A percentile compares a stretch with the other conserved stretches of the same genome.
These are phyloP conservation scores for Sphaerobolus stellatus DNA, from an alignment of 1,284 basidiomycete species.

Conservation along the genomic window DNA sequence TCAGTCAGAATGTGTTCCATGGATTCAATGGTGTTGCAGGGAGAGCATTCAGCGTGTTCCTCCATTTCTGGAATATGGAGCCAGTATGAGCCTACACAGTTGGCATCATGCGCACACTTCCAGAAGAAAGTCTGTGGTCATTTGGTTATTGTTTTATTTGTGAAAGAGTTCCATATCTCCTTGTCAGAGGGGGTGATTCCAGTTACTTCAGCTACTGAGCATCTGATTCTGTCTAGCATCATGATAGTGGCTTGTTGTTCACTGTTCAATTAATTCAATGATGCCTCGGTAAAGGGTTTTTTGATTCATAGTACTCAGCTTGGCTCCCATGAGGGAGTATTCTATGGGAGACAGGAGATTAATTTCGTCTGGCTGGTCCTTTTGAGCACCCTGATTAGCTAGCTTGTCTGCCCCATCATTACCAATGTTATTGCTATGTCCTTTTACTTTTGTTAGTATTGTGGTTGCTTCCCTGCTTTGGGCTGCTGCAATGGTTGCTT, in stretches of 20 bases:
- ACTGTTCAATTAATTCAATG: background rate
- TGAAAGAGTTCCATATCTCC: too few relatives aligned
- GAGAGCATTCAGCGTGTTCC: too few relatives aligned
- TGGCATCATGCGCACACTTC: too few relatives aligned
- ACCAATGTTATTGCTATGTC: constrained; percentile 14
- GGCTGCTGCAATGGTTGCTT: constrained; percentile 8
- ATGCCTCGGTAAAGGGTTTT: background rate
- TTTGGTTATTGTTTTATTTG: too few relatives aligned
- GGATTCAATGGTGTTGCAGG: too few relatives aligned
- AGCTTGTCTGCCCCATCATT: constrained; percentile 19
- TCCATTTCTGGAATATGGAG: too few relatives aligned
- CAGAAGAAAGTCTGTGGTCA: too few relatives aligned
- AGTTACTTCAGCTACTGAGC: background rate
- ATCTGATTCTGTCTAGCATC: background rate
- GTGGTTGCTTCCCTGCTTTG: constrained; percentile 11
- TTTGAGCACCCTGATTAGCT: background rate
- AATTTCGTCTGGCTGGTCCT: background rate
- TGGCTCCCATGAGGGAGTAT: background rate
- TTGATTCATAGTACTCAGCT: background rate
- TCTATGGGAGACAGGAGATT: background rate
- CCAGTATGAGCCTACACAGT: too few relatives aligned
- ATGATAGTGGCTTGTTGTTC: background rate
- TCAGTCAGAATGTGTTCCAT: too few relatives aligned
- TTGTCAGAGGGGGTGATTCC: background rate
- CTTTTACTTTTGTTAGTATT: constrained; percentile 21